These are phyloP conservation scores for Penicillium concentricum DNA, from an alignment of 2,329 filamentous ascomycete genomes.

Conservation along the genomic window DNA sequence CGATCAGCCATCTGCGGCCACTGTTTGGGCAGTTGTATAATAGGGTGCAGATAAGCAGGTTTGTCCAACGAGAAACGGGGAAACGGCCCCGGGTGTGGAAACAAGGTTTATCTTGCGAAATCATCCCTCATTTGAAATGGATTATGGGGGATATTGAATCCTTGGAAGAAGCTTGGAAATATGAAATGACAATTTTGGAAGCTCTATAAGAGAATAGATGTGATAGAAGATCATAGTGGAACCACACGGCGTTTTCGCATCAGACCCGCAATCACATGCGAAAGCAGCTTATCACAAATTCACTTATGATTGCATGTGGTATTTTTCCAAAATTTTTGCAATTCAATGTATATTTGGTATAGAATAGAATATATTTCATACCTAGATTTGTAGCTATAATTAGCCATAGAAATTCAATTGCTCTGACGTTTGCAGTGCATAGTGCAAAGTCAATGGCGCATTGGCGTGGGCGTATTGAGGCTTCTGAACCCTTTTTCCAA, in stretches of 20 bases:
- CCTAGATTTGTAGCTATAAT: neutral
- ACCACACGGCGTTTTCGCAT: slow-evolving; percentile 10
- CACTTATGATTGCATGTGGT: neutral
- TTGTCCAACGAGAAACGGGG: neutral
- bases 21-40: neutral
- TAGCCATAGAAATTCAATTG: neutral
- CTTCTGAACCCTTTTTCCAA: neutral
- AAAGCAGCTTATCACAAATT: slow-evolving; percentile 19
- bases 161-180: neutral
- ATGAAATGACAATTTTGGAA: neutral
- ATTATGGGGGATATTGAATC: neutral
- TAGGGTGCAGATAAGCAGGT: slow-evolving; percentile 1
- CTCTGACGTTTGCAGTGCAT: neutral
- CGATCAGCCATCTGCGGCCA: neutral
- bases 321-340: neutral
- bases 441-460: slow-evolving; percentile 2
- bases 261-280: slow-evolving; percentile 38
- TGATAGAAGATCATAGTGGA: neutral
- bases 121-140: neutral
- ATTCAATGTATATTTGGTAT: neutral
- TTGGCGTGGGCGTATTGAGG: neutral
- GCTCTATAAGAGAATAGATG: neutral
- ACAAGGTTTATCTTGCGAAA: neutral
- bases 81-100: neutral
- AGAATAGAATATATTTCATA: neutral